Evolutionary conservation across 345 rosid genomes (phyloP).

Genomic region (Laguncularia racemosa): DNA sequence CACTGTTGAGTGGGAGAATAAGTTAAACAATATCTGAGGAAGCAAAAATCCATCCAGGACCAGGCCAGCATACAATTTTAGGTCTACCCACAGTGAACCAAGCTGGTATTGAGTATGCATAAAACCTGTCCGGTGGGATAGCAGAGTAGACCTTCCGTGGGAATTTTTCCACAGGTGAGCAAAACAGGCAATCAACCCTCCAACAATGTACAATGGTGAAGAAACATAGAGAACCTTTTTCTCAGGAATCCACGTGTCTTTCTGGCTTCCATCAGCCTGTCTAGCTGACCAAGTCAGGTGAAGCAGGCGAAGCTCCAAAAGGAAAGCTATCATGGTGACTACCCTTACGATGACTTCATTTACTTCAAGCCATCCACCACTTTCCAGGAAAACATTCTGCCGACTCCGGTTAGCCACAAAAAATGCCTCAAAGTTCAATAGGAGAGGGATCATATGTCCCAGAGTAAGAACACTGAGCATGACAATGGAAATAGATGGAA

Average conservation of each 20-base stretch:
- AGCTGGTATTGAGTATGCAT: slow-evolving; percentile 24
- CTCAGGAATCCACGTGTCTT: slow-evolving; percentile 53
- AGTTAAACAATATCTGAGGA: slow-evolving; percentile 78
- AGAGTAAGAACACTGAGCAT: slow-evolving; percentile 61
- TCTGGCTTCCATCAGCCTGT: slow-evolving; percentile 24
- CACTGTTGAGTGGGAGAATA: slow-evolving; percentile 34
- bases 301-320: slow-evolving; percentile 71
- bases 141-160: slow-evolving; percentile 16
- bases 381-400: slow-evolving; percentile 51
- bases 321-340: slow-evolving; percentile 78
- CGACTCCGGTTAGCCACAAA: slow-evolving; percentile 31
- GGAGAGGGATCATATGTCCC: slow-evolving; percentile 74
- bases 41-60: slow-evolving; percentile 70
- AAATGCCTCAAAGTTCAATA: slow-evolving; percentile 74
- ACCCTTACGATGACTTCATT: slow-evolving; percentile 75
- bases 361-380: slow-evolving; percentile 78
- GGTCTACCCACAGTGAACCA: slow-evolving; percentile 44
- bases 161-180: slow-evolving; percentile 32
- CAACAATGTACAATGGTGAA: slow-evolving; percentile 51
- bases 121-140: slow-evolving; percentile 3
- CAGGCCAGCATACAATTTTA: slow-evolving; percentile 74
- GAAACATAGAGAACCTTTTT: slow-evolving; percentile 46
- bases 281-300: slow-evolving; percentile 72
- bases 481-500: slow-evolving; percentile 57
- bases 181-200: slow-evolving; percentile 63